Conservation (phyloP, 1,284 basidiomycete species). For the Austropuccinia psidii region DNA sequence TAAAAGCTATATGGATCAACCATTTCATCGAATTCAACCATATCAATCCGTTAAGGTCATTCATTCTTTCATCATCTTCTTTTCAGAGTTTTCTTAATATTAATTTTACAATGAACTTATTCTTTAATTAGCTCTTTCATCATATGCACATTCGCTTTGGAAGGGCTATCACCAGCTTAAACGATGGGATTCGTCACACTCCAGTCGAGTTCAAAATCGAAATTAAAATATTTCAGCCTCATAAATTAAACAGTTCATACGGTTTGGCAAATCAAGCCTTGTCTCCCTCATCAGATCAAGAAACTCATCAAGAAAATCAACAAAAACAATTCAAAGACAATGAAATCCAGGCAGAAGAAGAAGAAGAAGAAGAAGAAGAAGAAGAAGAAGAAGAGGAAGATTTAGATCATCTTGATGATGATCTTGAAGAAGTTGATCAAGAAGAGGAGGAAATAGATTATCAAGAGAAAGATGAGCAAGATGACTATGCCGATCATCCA, state of each 20-base stretch:
- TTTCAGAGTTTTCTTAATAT: background rate
- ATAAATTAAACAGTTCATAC: constrained; percentile 22
- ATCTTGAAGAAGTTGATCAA: background rate
- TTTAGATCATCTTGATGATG: background rate
- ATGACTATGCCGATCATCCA: background rate
- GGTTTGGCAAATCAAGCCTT: constrained; percentile 6
- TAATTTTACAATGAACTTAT: background rate
- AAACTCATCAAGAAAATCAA: too few species aligned
- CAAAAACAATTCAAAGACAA: background rate
- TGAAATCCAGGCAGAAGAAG: background rate
- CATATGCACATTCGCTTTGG: constrained; percentile 31
- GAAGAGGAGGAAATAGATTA: constrained; percentile 4
- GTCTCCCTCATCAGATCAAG: background rate
- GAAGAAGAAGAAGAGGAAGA: background rate
- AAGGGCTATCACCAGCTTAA: constrained; percentile 21
- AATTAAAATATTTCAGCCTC: too few species aligned
- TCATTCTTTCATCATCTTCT: background rate
- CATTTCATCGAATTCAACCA: background rate
- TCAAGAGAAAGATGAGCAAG: too few species aligned
- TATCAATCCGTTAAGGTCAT: background rate
- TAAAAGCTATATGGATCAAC: background rate
- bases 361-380: background rate
- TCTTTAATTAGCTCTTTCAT: background rate
- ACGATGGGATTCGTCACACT: background rate
- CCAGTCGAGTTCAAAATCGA: constrained; percentile 22